Evolutionary conservation across 768 basidiomycete genomes (phyloP).

Genomic region (Tephrocybe sp.): DNA sequence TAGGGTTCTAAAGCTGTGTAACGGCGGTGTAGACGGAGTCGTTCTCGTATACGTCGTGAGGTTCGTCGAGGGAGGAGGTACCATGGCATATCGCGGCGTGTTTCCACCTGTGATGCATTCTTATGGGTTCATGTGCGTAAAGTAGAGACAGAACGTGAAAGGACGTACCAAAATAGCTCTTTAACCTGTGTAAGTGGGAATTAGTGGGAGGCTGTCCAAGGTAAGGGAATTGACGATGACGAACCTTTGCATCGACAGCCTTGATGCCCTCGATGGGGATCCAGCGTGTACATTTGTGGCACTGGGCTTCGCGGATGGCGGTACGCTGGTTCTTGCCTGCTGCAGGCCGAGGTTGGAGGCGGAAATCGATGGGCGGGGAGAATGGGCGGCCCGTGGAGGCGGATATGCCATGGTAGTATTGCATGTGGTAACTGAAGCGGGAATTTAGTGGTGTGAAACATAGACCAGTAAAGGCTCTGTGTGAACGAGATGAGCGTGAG

Average conservation of each 20-base stretch:
- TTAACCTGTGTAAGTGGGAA: conserved; percentile 46
- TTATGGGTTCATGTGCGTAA: background rate
- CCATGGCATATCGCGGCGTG: conserved; percentile 80
- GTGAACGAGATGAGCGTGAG: too few relatives aligned
- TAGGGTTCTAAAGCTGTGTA: conserved; percentile 4
- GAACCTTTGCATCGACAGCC: conserved; percentile 70
- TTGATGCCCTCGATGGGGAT: conserved; percentile 72
- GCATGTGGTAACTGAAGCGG: conserved; percentile 71
- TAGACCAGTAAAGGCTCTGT: too few relatives aligned
- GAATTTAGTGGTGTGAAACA: too few relatives aligned
- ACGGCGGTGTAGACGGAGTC: conserved; percentile 11
- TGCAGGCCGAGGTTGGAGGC: conserved; percentile 41
- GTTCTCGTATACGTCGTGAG: conserved; percentile 44
- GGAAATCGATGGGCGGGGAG: conserved; percentile 72
- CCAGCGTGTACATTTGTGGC: conserved; percentile 79
- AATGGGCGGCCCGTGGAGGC: conserved; percentile 69
- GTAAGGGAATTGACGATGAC: conserved; percentile 9
- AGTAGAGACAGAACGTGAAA: background rate
- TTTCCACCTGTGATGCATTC: conserved; percentile 62
- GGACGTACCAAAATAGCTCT: conserved; percentile 73
- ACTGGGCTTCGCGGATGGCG: conserved; percentile 66
- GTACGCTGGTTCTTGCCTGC: conserved; percentile 61
- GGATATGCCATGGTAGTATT: conserved; percentile 71
- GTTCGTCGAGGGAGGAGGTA: conserved; percentile 47
- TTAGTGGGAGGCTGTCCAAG: background rate